Percentiles rank a stretch among this genome's conserved stretches.
Evolutionary conservation across 2,329 filamentous ascomycete genomes (phyloP).

Genomic region (Pyricularia grisea): DNA sequence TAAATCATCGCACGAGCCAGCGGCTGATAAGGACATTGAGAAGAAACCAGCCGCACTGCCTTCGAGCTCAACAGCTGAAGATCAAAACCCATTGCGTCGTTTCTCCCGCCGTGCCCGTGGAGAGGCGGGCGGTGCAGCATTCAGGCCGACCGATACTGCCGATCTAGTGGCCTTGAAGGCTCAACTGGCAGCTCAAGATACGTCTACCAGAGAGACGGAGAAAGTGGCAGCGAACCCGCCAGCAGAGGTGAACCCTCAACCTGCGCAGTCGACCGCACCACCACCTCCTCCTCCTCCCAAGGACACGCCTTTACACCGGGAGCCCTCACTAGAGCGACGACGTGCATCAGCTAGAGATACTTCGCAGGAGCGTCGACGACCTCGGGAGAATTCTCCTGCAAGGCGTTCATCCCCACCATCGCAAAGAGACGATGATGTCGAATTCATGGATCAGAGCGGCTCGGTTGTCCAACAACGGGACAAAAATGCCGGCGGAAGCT

Average conservation of each 20-base stretch:
- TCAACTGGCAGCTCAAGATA: slow-evolving; percentile 34
- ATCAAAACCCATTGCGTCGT: slow-evolving; percentile 21
- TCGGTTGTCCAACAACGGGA: neutral
- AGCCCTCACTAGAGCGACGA: neutral
- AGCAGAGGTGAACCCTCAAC: neutral
- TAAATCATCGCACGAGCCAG: neutral
- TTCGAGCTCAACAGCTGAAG: slow-evolving; percentile 24
- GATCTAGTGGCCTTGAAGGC: slow-evolving; percentile 40
- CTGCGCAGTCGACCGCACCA: neutral
- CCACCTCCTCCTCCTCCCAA: neutral
- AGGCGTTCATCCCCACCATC: neutral
- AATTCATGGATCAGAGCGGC: neutral
- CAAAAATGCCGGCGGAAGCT: neutral
- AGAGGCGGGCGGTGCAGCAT: slow-evolving; percentile 27
- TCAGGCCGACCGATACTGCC: slow-evolving; percentile 43
- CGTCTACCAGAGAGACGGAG: slow-evolving; percentile 14
- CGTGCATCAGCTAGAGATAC: neutral
- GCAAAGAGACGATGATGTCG: neutral
- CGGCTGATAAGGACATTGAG: neutral
- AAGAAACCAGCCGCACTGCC: neutral
- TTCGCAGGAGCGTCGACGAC: neutral
- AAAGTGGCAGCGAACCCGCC: neutral
- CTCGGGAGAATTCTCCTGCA: neutral
- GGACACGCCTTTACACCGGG: neutral
- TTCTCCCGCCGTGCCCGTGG: slow-evolving; percentile 25